Conservation (phyloP, 768 basidiomycete species). For the Pholiota microspora region DNA sequence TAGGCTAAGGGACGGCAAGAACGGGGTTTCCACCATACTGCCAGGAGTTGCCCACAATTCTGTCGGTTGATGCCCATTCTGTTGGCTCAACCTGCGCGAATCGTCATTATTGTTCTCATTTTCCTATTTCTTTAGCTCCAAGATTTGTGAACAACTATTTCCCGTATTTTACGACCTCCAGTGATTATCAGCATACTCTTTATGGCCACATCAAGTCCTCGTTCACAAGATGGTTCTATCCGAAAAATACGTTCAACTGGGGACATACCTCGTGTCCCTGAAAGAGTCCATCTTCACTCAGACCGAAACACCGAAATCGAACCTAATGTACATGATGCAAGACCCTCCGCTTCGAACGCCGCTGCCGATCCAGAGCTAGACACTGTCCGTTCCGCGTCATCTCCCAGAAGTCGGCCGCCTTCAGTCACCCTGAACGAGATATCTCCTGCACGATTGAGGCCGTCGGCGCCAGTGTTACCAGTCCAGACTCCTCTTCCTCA, state of each 20-base stretch:
- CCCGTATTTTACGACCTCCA: neutral
- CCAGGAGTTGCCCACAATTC: neutral
- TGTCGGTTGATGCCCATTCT: neutral
- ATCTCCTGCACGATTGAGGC: neutral
- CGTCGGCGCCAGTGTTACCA: neutral
- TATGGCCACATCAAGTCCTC: constrained; percentile 23
- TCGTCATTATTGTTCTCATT: neutral
- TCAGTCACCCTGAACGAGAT: neutral
- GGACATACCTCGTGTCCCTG: constrained; percentile 34
- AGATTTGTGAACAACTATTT: neutral
- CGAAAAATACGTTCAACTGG: constrained; percentile 39
- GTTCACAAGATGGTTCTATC: constrained; percentile 22
- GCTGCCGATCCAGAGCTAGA: neutral
- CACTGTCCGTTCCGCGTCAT: neutral
- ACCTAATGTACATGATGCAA: constrained; percentile 1
- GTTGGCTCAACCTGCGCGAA: neutral
- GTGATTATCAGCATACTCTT: neutral
- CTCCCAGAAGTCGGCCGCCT: neutral
- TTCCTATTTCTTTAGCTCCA: neutral
- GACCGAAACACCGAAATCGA: constrained; percentile 4
- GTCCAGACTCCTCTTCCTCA: neutral
- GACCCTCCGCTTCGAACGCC: neutral
- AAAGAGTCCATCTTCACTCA: constrained; percentile 13
- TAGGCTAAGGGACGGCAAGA: neutral
- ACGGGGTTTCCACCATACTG: neutral